Evolutionary conservation across 345 rosid genomes (phyloP).

Genomic region (Iberis pinnata): DNA sequence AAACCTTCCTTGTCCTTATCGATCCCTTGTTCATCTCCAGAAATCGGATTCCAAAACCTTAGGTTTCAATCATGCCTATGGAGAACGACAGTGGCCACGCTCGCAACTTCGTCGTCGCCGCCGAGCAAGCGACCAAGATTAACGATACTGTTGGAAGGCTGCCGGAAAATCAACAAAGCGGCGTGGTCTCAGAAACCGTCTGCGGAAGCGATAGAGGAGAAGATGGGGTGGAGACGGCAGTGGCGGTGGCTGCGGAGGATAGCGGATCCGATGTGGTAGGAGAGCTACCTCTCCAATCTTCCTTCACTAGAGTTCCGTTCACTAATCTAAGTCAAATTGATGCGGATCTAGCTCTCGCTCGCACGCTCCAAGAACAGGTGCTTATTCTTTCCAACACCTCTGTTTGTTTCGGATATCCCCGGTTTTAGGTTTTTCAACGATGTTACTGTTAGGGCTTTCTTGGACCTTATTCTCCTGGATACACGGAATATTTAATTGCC

Average conservation of each 20-base stretch:
- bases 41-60: constrained; percentile 23
- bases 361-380: constrained; percentile 94
- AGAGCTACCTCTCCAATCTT: constrained; percentile 32
- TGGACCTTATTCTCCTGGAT: neutral
- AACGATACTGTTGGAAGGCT: constrained; percentile 24
- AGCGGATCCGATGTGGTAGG: constrained; percentile 25
- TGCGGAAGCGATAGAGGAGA: constrained; percentile 19
- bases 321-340: constrained; percentile 74
- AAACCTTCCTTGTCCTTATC: too few relatives aligned
- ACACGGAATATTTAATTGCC: too few relatives aligned
- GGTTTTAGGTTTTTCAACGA: constrained; percentile 8
- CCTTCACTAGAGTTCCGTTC: constrained; percentile 67
- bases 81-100: constrained; percentile 31
- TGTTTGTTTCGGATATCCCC: constrained; percentile 1
- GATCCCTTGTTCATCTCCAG: neutral
- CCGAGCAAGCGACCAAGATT: constrained; percentile 25
- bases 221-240: constrained; percentile 33
- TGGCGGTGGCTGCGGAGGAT: constrained; percentile 29
- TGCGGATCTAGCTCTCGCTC: constrained; percentile 91
- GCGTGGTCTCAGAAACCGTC: constrained; percentile 19
- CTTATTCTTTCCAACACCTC: neutral
- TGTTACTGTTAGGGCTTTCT: neutral
- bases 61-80: constrained; percentile 26
- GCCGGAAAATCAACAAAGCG: constrained; percentile 21
- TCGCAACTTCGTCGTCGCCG: constrained; percentile 30